phyloP scores from a whole-genome alignment of 2,329 filamentous ascomycete genomes.

The Bipolaris sorokiniana region DNA sequence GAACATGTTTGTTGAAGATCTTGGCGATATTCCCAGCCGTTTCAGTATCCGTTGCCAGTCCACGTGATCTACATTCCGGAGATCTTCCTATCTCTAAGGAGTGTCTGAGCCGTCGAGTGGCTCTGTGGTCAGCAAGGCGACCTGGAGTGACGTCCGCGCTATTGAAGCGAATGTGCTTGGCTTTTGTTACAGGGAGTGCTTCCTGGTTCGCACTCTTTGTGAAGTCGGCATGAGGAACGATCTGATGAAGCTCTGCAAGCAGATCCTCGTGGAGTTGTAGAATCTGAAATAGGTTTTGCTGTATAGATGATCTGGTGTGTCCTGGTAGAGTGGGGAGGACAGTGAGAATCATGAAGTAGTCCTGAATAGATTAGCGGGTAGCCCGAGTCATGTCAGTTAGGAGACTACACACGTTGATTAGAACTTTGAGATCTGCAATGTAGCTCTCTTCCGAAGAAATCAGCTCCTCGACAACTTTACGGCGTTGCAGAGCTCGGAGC shows the following conservation, averaged over 20 bases:
- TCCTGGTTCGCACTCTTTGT: slow-evolving; percentile 47
- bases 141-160: slow-evolving; percentile 55
- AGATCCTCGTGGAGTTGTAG: slow-evolving; percentile 84
- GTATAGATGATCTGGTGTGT: slow-evolving; percentile 73
- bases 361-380: slow-evolving; percentile 32
- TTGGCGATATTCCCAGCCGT: slow-evolving; percentile 61
- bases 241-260: slow-evolving; percentile 72
- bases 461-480: slow-evolving; percentile 82
- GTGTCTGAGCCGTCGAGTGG: slow-evolving; percentile 47
- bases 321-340: slow-evolving; percentile 70
- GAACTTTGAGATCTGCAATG: slow-evolving; percentile 81
- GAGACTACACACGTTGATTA: slow-evolving; percentile 73
- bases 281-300: slow-evolving; percentile 79
- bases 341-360: slow-evolving; percentile 65
- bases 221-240: slow-evolving; percentile 68
- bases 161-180: slow-evolving; percentile 56
- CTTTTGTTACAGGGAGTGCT: slow-evolving; percentile 40
- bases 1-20: slow-evolving; percentile 61
- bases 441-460: slow-evolving; percentile 88
- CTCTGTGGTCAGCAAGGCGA: slow-evolving; percentile 43
- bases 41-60: slow-evolving; percentile 57
- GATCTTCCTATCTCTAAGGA: slow-evolving; percentile 56
- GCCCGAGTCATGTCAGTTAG: neutral
- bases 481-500: slow-evolving; percentile 74
- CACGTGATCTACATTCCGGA: slow-evolving; percentile 45